These are phyloP conservation scores for Tetrastigma voinierianum DNA, from an alignment of 164 flowering plant species.

Conservation along the genomic window DNA sequence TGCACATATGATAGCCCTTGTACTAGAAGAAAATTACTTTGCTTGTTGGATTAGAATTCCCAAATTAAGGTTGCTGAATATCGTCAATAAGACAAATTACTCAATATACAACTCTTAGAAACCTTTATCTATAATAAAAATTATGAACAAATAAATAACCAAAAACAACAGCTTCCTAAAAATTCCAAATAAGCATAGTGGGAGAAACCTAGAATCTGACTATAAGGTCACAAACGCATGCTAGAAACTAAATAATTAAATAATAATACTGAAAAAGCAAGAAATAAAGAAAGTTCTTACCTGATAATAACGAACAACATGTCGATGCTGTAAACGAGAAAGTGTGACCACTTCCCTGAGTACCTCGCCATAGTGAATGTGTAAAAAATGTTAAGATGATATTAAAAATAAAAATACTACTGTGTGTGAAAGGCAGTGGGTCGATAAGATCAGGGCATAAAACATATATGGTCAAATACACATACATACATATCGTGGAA, in stretches of 20 bases:
- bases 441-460: neutral
- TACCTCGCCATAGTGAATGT: constrained; percentile 29
- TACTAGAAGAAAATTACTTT: neutral
- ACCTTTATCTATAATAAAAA: too few species aligned
- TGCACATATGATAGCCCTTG: constrained; percentile 13
- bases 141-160: neutral
- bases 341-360: constrained; percentile 97
- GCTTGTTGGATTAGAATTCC: too few species aligned
- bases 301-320: constrained; percentile 99
- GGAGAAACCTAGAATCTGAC: neutral
- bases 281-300: constrained; percentile 27
- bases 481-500: too few species aligned
- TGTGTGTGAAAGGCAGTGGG: neutral
- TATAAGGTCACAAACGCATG: neutral
- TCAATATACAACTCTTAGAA: too few species aligned
- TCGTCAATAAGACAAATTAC: too few species aligned
- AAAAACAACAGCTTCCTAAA: too few species aligned
- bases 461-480: neutral
- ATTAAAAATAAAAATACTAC: neutral
- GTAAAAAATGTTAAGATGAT: constrained; percentile 4
- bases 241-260: constrained; percentile 1
- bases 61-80: too few species aligned
- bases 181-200: too few species aligned
- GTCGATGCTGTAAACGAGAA: constrained; percentile 97
- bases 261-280: neutral